Base-by-base conservation (phyloP, 768 basidiomycete genomes). In the Lactarius akahatsu region DNA sequence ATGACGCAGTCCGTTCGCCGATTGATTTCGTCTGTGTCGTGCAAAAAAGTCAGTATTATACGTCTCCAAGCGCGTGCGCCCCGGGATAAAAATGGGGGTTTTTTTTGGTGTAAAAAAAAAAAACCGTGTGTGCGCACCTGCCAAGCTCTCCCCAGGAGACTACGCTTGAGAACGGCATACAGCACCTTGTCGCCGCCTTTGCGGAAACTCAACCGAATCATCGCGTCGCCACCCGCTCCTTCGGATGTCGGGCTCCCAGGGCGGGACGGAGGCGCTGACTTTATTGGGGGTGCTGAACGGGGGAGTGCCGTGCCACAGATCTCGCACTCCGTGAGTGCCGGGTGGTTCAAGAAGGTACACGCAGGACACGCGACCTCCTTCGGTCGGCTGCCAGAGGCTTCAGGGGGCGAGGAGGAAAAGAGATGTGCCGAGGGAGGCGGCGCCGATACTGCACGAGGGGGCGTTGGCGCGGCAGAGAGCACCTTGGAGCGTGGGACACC, bases 331-430 rank as follows among this genome's bases (percentile, higher is more conserved):
- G 76, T 76, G 63, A 95, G 79, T 1, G 85, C 88, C 0, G 86
- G 86, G 67, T 91, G 88, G 76, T 99, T 99, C 15, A 96, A 79
- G 74, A 96, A 99, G 1, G 96, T 98, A 74, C 97, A 99, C 1
- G 87, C 87, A 1, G 88, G 83, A 75, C 96, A 99, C 16, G 89
- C 77, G 54, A 90, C 80, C 40, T 82, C 74, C 2, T 76, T 76
- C 15, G 71, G 60, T 2, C 70, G 69, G 59, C 72, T 64, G 2
- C 62, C 32, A 0, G 79, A 76, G 1, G 83, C 80, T 1, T 82
- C 65, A 23, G 80, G 79, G 26, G 83, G 77, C 3, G 80, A 80
- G 26, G 75, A 69, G 32, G 78, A 77, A 32, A 78, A 76, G 38
- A 80, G 75, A 38, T 80, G 80, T 52, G 80, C 32, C 7, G 57